Conservation (phyloP, 2,329 filamentous ascomycete genomes). For the Amylocarpus encephaloides region DNA sequence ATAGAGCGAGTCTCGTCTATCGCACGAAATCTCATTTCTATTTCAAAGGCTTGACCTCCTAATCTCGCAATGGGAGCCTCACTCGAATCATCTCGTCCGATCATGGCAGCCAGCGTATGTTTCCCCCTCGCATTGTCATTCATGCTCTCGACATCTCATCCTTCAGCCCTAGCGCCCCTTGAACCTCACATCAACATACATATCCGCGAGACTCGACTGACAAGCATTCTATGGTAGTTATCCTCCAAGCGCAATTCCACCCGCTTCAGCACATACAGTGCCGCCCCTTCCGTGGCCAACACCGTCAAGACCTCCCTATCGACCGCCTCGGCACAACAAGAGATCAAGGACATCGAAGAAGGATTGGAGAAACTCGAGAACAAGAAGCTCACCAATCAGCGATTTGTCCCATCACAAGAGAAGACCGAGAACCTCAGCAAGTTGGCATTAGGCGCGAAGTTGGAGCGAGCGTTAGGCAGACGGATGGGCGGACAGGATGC, state of each 20-base stretch:
- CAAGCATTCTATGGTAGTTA: constrained; percentile 27
- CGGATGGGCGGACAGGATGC: constrained; percentile 68
- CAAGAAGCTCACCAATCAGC: constrained; percentile 59
- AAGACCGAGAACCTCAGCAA: constrained; percentile 65
- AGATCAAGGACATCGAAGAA: constrained; percentile 57
- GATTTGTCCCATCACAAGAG: constrained; percentile 58
- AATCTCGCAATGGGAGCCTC: constrained; percentile 35
- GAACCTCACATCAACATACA: neutral
- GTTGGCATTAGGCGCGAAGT: constrained; percentile 65
- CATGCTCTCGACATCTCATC: neutral
- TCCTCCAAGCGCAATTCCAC: constrained; percentile 43
- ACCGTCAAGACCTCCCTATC: constrained; percentile 28
- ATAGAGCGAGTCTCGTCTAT: neutral
- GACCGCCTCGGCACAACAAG: constrained; percentile 30
- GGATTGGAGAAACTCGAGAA: constrained; percentile 64
- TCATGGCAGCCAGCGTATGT: constrained; percentile 48
- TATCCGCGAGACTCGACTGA: constrained; percentile 13
- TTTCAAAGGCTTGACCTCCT: constrained; percentile 2
- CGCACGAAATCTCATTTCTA: neutral
- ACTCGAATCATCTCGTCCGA: constrained; percentile 48
- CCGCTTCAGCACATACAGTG: constrained; percentile 47
- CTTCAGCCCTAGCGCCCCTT: neutral
- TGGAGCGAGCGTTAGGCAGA: constrained; percentile 62
- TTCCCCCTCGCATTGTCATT: constrained; percentile 10
- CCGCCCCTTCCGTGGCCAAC: constrained; percentile 40